A percentile compares a stretch with the other conserved stretches of the same genome.
phyloP scores from a whole-genome alignment of 1,284 basidiomycete species.

The Malassezia furfur region DNA sequence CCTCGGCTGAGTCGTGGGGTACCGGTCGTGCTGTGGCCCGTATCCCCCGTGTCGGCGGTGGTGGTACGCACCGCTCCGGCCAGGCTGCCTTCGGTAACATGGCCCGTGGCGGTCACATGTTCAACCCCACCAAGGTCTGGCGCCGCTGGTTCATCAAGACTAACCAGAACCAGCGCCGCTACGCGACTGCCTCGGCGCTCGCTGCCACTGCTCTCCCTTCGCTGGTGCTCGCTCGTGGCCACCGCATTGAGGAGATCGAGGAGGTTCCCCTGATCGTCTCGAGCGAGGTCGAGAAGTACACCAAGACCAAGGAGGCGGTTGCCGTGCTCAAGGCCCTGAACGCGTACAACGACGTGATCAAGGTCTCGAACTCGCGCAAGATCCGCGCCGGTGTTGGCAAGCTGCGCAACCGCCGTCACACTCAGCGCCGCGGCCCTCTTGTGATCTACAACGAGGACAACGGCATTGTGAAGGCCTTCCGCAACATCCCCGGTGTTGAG shows the following conservation, averaged over 20 bases:
- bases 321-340: conserved; percentile 69
- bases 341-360: conserved; percentile 88
- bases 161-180: conserved; percentile 98
- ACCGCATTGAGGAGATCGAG: conserved; percentile 94
- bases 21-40: conserved; percentile 99
- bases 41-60: conserved; percentile 99
- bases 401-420: conserved; percentile 89
- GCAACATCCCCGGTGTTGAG: conserved; percentile 98
- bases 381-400: conserved; percentile 96
- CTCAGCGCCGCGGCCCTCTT: conserved; percentile 93
- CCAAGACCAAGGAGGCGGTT: conserved; percentile 96
- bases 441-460: conserved; percentile 97
- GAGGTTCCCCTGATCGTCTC: conserved; percentile 92
- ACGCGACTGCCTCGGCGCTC: conserved; percentile 92
- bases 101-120: conserved; percentile 85
- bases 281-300: conserved; percentile 69
- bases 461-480: conserved; percentile 95
- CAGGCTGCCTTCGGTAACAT: conserved; percentile 81
- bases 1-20: conserved; percentile 97
- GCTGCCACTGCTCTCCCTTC: conserved; percentile 96
- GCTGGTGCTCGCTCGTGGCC: conserved; percentile 95
- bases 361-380: conserved; percentile 96
- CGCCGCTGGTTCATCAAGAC: conserved; percentile 99
- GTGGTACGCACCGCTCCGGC: conserved; percentile 95
- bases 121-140: conserved; percentile 99